Evolutionary conservation across 768 basidiomycete species (phyloP), one percentile per base, ranked within the genome.

Genomic region (Sutorius australiensis): DNA sequence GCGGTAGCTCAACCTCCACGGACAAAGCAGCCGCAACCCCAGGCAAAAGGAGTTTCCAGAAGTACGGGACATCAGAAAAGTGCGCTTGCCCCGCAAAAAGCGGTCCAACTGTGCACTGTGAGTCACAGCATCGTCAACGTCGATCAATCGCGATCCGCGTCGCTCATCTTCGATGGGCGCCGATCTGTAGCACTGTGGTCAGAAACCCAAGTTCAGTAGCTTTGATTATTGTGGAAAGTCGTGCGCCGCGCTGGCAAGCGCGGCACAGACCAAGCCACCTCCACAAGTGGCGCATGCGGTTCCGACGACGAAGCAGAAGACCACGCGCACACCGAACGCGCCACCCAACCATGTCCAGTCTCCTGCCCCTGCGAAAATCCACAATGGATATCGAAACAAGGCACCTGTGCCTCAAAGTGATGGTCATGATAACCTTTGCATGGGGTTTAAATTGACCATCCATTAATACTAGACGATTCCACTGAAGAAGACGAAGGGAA

Each of bases 191-290:
- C 33, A 68, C 33, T 86, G 85, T 64, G 77, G 81, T 57, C 78
- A 79, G 69, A 83, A 80, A 57, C 80, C 82, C 11, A 86, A 82
- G 67, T 81, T 76, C 70, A 77, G 72, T 51, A 74, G 73, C 58
- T 81, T 80, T 61, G 78, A 84, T 48, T 86, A 76, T 64, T 86
- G 85, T 54, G 79, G 83, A 41, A 84, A 82, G 75, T 79, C 77
- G 37, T 86, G 85, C 62, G 83, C 82, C 10, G 70, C 76, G 1
- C 59, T 72, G n/a, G 82, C 81, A 5, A 69, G 67, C 30, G 61
- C 69, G 11, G 48, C 37, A 12, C 67, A 54, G 32, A 40, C 45
- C 38, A 65, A 57, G 48, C 64, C 46, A 48, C 41, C 57, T 13
- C 33, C 51, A 34, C 46, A 61, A 12, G 33, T 54, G 39, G 30